phyloP scores from a whole-genome alignment of 345 rosid species.

The Mangifera indica region DNA sequence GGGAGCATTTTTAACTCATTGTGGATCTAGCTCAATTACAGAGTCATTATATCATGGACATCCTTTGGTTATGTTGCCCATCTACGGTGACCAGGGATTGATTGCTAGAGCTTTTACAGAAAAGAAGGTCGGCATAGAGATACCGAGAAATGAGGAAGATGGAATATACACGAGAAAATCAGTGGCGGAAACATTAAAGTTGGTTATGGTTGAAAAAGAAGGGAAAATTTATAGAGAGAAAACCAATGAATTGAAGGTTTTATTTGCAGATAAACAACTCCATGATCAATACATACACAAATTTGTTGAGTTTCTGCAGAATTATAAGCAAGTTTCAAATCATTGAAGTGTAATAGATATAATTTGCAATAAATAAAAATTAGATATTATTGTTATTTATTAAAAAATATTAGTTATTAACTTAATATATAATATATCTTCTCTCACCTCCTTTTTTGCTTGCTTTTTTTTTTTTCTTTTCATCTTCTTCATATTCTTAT shows the following conservation, averaged over 20 bases:
- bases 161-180: background rate
- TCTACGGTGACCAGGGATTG: background rate
- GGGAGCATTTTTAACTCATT: background rate
- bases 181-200: background rate
- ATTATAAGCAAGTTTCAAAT: too few species aligned
- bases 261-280: background rate
- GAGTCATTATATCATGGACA: background rate
- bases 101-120: background rate
- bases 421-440: too few species aligned
- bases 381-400: too few species aligned
- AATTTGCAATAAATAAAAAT: too few species aligned
- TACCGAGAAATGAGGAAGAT: background rate
- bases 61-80: background rate
- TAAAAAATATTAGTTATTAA: too few species aligned
- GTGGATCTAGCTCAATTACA: background rate
- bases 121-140: background rate
- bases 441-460: too few species aligned
- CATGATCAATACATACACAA: background rate
- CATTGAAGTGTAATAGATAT: too few species aligned
- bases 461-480: too few species aligned
- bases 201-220: background rate
- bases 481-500: too few species aligned
- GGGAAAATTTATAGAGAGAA: background rate
- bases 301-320: background rate
- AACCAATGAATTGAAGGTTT: background rate